Percentiles rank a stretch among this genome's conserved stretches.
Evolutionary conservation across 306 rosid genomes (phyloP).

Genomic region (Trifolium pratense): DNA sequence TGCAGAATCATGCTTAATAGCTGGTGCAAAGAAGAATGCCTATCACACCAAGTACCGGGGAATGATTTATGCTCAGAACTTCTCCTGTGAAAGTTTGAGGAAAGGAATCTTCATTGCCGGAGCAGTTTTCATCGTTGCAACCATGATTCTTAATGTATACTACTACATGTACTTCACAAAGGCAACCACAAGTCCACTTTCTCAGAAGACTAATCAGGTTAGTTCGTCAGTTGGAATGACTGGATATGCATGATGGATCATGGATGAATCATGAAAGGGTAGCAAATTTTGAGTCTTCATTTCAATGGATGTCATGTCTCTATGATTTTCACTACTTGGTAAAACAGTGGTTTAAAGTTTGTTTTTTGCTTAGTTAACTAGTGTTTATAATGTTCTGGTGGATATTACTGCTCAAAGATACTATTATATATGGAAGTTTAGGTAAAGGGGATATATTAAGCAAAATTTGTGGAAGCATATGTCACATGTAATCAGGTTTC

Average conservation of each 20-base stretch:
- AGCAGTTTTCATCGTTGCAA: conserved; percentile 86
- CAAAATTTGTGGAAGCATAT: conserved; percentile 18
- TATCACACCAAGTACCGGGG: conserved; percentile 90
- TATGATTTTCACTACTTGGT: conserved; percentile 32
- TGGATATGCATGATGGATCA: conserved; percentile 56
- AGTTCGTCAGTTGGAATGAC: conserved; percentile 88
- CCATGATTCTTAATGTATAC: conserved; percentile 86
- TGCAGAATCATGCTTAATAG: conserved; percentile 89
- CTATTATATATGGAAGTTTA: conserved; percentile 28
- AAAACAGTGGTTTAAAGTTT: conserved; percentile 17
- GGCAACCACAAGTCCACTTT: conserved; percentile 62
- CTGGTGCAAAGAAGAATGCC: conserved; percentile 89
- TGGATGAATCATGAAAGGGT: conserved; percentile 21
- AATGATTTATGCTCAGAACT: conserved; percentile 75
- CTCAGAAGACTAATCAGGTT: conserved; percentile 71
- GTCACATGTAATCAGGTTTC: conserved; percentile 2
- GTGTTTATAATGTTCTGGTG: conserved; percentile 25
- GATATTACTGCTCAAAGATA: conserved; percentile 26
- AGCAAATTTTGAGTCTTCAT: conserved; percentile 41
- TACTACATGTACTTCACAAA: conserved; percentile 92
- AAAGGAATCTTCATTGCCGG: conserved; percentile 88
- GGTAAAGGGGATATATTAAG: conserved; percentile 7
- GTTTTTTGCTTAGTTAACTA: conserved; percentile 30
- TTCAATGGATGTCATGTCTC: conserved; percentile 35
- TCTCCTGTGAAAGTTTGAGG: conserved; percentile 85